Evolutionary conservation across 169 alveolate genomes (phyloP).

Genomic region (Condylostoma magnum): DNA sequence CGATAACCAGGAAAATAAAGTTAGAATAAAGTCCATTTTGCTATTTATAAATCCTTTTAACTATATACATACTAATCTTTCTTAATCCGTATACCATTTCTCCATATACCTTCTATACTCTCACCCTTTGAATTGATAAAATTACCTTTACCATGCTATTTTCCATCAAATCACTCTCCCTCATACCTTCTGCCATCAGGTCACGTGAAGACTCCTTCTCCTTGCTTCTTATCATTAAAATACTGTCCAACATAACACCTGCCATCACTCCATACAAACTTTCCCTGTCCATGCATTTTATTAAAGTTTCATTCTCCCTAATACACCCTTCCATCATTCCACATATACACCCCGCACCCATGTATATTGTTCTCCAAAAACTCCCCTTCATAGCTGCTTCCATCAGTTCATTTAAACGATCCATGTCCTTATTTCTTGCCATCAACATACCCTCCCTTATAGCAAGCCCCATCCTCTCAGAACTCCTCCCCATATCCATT

Average conservation of each 20-base stretch:
- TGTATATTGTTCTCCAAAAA: background rate
- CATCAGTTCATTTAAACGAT: background rate
- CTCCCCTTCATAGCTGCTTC: background rate
- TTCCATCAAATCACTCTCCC: constrained; percentile 62
- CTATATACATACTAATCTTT: too few species aligned
- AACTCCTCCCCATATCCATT: background rate
- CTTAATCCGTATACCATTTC: background rate
- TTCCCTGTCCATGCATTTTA: constrained; percentile 48
- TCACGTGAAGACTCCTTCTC: constrained; percentile 41
- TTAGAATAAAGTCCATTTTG: too few species aligned
- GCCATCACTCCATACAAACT: constrained; percentile 38
- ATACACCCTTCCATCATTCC: constrained; percentile 5
- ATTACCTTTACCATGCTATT: constrained; percentile 52
- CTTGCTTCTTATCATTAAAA: constrained; percentile 37
- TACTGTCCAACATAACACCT: constrained; percentile 41
- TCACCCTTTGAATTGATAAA: background rate
- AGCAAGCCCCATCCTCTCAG: background rate
- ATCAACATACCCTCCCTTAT: background rate
- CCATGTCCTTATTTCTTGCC: background rate
- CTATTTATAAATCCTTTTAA: too few species aligned
- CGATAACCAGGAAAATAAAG: too few species aligned
- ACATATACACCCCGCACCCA: background rate
- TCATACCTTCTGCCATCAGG: constrained; percentile 47
- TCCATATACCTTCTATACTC: background rate
- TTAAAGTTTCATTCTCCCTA: constrained; percentile 37